Evolutionary conservation across 1,139 yeast genomes (phyloP).

Genomic region (Geotrichum fermentans): DNA sequence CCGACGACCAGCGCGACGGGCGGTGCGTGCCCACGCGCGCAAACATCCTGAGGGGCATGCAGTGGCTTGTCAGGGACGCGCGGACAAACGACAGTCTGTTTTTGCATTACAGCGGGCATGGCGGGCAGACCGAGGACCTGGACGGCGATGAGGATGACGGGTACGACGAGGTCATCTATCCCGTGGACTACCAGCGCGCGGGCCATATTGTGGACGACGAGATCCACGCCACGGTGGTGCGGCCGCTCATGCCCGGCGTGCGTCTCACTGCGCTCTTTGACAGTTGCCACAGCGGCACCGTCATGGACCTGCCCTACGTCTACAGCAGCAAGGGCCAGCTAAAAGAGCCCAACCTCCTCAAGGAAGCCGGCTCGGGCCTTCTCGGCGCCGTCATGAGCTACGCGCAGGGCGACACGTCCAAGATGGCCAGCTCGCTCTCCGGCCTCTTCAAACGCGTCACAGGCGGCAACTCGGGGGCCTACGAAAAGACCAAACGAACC

Average conservation of each 20-base stretch:
- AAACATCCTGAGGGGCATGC: conserved; percentile 82
- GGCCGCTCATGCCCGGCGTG: conserved; percentile 73
- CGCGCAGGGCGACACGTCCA: conserved; percentile 59
- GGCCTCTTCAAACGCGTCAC: conserved; percentile 50
- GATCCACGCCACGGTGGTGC: conserved; percentile 78
- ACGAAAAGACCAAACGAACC: conserved; percentile 45
- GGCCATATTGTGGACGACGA: conserved; percentile 82
- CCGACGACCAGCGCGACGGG: conserved; percentile 64
- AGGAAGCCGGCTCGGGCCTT: conserved; percentile 79
- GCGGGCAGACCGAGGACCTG: conserved; percentile 72
- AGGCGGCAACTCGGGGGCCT: conserved; percentile 38
- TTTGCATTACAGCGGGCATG: conserved; percentile 92
- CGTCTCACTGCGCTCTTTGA: conserved; percentile 85
- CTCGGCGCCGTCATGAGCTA: conserved; percentile 66
- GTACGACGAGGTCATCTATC: conserved; percentile 83
- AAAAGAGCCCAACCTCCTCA: conserved; percentile 82
- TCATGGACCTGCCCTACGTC: conserved; percentile 79
- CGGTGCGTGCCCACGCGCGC: conserved; percentile 69
- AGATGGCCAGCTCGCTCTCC: conserved; percentile 47
- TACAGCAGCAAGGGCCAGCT: conserved; percentile 88
- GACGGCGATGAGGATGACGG: conserved; percentile 94
- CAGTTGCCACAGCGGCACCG: conserved; percentile 92
- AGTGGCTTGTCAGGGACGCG: conserved; percentile 82
- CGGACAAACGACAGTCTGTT: conserved; percentile 60
- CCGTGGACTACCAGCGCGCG: conserved; percentile 71